Evolutionary conservation across 140 eudicot species (phyloP).

Genomic region (Senecio squalidus): DNA sequence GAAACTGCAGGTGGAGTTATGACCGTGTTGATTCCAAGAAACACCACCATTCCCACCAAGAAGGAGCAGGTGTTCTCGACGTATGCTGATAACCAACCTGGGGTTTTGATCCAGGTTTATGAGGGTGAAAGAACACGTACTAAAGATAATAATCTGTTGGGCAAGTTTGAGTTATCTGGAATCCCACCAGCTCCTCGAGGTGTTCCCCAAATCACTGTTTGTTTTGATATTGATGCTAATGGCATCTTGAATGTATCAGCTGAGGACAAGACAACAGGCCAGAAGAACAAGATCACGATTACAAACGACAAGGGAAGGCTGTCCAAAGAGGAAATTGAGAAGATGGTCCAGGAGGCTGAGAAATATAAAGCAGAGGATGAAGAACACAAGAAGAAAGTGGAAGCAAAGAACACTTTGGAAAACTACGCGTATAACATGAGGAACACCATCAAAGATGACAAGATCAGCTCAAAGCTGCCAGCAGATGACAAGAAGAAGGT

Average conservation of each 20-base stretch:
- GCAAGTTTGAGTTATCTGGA: slow-evolving; percentile 34
- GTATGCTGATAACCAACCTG: slow-evolving; percentile 30
- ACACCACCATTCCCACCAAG: slow-evolving; percentile 35
- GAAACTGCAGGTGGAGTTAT: slow-evolving; percentile 29
- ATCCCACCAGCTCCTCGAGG: slow-evolving; percentile 37
- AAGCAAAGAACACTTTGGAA: slow-evolving; percentile 30
- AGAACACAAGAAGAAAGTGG: slow-evolving; percentile 33
- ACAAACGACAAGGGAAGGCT: slow-evolving; percentile 33
- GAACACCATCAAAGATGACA: slow-evolving; percentile 35
- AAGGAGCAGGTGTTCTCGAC: slow-evolving; percentile 30
- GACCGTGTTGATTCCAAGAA: slow-evolving; percentile 28
- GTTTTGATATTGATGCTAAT: slow-evolving; percentile 36
- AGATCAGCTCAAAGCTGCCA: slow-evolving; percentile 25
- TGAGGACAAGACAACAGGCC: slow-evolving; percentile 29
- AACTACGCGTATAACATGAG: slow-evolving; percentile 38
- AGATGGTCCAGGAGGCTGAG: slow-evolving; percentile 42
- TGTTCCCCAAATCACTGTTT: slow-evolving; percentile 29
- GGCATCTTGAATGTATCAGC: slow-evolving; percentile 35
- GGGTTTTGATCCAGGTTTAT: slow-evolving; percentile 30
- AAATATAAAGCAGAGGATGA: slow-evolving; percentile 41
- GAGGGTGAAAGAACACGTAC: slow-evolving; percentile 41
- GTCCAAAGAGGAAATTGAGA: slow-evolving; percentile 32
- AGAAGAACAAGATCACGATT: slow-evolving; percentile 34
- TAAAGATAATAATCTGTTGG: slow-evolving; percentile 30
- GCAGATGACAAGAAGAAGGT: slow-evolving; percentile 34